Evolutionary conservation across 176 grass and related monocot genomes (phyloP).

Genomic region (Musa beccarii): DNA sequence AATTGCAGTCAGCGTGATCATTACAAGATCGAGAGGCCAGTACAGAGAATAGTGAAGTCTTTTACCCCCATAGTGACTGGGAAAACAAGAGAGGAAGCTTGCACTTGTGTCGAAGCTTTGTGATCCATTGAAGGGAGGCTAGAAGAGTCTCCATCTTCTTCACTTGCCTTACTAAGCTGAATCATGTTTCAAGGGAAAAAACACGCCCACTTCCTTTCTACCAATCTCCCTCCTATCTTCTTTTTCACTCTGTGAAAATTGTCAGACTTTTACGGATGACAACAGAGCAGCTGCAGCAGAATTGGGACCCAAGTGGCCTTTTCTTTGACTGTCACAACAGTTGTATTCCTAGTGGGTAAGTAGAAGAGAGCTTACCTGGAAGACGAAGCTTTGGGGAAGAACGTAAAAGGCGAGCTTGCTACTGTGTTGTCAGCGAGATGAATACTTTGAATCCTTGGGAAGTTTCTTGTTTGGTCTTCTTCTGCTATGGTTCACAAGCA

Average conservation of each 20-base stretch:
- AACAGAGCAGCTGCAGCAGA: neutral
- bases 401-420: neutral
- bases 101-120: slow-evolving; percentile 30
- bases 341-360: neutral
- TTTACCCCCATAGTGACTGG: neutral
- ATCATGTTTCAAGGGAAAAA: neutral
- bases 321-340: neutral
- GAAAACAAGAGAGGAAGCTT: neutral
- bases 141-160: slow-evolving; percentile 26
- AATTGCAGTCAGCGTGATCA: neutral
- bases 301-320: neutral
- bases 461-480: no score
- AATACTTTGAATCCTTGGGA: neutral
- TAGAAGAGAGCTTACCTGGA: neutral
- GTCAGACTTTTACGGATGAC: slow-evolving; percentile 3
- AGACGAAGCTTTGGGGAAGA: neutral
- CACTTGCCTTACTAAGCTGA: slow-evolving; percentile 20
- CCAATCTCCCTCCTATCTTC: neutral
- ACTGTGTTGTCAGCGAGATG: neutral
- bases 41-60: neutral
- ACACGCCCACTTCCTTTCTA: neutral
- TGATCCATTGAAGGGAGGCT: slow-evolving; percentile 36
- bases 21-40: neutral
- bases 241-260: neutral
- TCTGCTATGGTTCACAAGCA: no score